These are phyloP conservation scores for Hemileccinum rubropunctum DNA, from an alignment of 768 basidiomycete genomes.

Conservation along the genomic window DNA sequence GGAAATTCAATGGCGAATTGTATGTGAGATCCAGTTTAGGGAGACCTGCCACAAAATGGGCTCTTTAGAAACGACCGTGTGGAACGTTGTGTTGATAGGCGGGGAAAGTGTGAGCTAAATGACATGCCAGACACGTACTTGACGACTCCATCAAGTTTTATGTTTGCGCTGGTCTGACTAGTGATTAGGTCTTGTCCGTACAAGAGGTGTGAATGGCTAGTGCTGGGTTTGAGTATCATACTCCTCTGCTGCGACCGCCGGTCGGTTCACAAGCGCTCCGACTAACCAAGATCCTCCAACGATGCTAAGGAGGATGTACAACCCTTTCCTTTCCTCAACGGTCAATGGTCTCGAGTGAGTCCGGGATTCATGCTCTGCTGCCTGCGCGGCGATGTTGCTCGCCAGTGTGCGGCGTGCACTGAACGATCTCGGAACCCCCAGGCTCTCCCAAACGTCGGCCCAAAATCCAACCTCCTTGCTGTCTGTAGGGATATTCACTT, in stretches of 20 bases:
- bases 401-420: constrained; percentile 18
- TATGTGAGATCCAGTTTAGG: neutral
- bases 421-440: constrained; percentile 35
- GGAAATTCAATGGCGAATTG: neutral
- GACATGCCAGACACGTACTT: neutral
- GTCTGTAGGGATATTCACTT: constrained; percentile 5
- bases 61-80: neutral
- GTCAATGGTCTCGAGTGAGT: constrained; percentile 35
- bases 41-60: no score
- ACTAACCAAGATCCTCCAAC: constrained; percentile 48
- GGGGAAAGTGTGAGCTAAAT: neutral
- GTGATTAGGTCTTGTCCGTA: no score
- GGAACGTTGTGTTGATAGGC: neutral
- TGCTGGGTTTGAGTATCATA: constrained; percentile 5
- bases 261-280: constrained; percentile 33
- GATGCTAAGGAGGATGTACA: constrained; percentile 48
- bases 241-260: constrained; percentile 8
- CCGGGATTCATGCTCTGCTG: constrained; percentile 13
- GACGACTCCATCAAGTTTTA: neutral
- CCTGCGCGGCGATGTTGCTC: constrained; percentile 10
- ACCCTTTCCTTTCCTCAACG: constrained; percentile 44
- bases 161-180: no score
- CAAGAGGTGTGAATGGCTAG: constrained; percentile 10
- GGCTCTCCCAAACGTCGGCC: constrained; percentile 37
- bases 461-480: constrained; percentile 23